Evolutionary conservation across 73 alveolate species (phyloP).

Genomic region (Tetrahymena thermophila): DNA sequence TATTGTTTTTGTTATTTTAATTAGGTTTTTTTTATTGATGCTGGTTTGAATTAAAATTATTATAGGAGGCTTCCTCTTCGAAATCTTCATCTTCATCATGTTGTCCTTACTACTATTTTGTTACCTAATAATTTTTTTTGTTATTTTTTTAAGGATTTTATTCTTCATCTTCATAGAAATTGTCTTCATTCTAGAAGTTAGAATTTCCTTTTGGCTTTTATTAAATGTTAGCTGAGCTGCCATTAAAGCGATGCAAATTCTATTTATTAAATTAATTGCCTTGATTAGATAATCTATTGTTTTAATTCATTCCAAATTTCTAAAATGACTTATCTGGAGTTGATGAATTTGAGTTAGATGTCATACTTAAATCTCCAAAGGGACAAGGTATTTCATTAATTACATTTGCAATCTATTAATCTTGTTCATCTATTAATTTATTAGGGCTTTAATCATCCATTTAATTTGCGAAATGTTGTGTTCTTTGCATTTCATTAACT

Average conservation of each 20-base stretch:
- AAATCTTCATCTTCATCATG: background rate
- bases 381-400: background rate
- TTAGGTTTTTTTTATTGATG: background rate
- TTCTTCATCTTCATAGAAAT: background rate
- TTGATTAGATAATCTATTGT: background rate
- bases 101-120: background rate
- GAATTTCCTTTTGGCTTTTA: background rate
- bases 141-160: background rate
- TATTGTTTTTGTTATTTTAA: background rate
- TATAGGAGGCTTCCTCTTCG: background rate
- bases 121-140: background rate
- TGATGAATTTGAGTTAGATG: background rate
- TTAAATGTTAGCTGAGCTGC: background rate
- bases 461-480: background rate
- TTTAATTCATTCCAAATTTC: background rate
- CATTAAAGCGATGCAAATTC: background rate
- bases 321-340: background rate
- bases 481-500: background rate
- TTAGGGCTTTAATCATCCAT: background rate
- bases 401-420: background rate
- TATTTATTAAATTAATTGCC: background rate
- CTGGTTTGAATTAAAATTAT: background rate
- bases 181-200: background rate
- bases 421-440: background rate
- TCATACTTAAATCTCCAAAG: background rate